Evolutionary conservation across 2,329 filamentous ascomycete genomes (phyloP), one percentile per base, ranked within the genome.

Genomic region (Chaetomium globosum): DNA sequence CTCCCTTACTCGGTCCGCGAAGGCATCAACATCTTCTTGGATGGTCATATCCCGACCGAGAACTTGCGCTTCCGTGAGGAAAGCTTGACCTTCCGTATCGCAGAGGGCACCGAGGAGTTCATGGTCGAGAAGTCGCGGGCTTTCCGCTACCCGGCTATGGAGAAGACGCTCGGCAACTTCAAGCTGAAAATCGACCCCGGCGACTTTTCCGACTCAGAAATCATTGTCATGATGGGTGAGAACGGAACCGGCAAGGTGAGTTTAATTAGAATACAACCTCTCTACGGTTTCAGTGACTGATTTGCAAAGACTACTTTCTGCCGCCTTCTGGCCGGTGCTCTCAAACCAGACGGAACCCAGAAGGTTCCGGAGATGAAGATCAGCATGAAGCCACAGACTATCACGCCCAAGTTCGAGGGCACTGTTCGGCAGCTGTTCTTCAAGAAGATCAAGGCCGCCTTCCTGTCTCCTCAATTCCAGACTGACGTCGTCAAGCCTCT

Each of bases 401-500:
- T 99, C 75, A 99, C 93, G 2, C 95, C 95, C 76, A 99, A 97
- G 80, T 99, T 97, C 77, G 89, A 93, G 71, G 95, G 96, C 69
- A 99, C 94, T 48, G 95, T 99, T 65, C 92, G 95, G 69, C 93
- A 97, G 79, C 86, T 99, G 59, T 98, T 99, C 85, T 97, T 98
- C 88, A 99, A 99, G 89, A 94, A 95, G 83, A 99, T 99, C 81
- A 97, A 97, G 85, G 89, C 93, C 68, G 89, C 94, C 46, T 99
- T 99, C 87, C 79, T 99, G 73, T 95, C 89, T 72, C 95, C 95
- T 33, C 95, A 99, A 79, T 99, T 99, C 86, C 95, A 99, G 83
- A 99, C 95, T 16, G 95, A 99, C 78, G 96, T 99, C 65, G 96
- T 98, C 82, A 98, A 98, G 83, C 95, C 96, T n/a, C 87, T 99